phyloP scores from a whole-genome alignment of 805 yeast species.

The Monosporozyma aquatica region DNA sequence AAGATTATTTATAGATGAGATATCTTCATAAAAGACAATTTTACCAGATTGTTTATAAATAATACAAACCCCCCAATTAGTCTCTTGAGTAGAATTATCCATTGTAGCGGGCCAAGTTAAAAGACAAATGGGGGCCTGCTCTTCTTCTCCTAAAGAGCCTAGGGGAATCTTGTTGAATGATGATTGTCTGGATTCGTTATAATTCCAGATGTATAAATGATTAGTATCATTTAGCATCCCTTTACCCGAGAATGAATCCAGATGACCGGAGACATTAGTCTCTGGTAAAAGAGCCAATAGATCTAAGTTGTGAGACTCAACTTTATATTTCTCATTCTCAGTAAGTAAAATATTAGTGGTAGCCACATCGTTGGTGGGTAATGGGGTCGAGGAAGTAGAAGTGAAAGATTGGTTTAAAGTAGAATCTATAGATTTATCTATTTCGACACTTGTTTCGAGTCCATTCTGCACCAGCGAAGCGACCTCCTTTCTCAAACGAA shows the following conservation, averaged over 20 bases:
- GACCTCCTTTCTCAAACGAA: conserved; percentile 27
- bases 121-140: conserved; percentile 19
- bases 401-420: conserved; percentile 2
- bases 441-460: not conserved
- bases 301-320: conserved; percentile 17
- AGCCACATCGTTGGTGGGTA: not conserved
- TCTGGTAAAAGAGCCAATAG: conserved; percentile 10
- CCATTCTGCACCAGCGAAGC: not conserved
- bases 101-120: conserved; percentile 27
- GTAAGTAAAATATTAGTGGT: conserved; percentile 13
- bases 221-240: conserved; percentile 43
- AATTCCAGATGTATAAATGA: conserved; percentile 59
- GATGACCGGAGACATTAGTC: conserved; percentile 31
- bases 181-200: conserved; percentile 45
- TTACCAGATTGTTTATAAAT: conserved; percentile 51
- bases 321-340: conserved; percentile 26
- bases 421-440: not conserved
- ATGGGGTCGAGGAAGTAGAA: not conserved
- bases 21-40: conserved; percentile 63
- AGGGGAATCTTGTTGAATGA: conserved; percentile 18
- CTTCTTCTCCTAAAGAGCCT: conserved; percentile 6
- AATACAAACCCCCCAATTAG: conserved; percentile 59
- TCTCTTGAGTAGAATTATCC: not conserved
- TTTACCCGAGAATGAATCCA: conserved; percentile 29
- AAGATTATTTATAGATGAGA: conserved; percentile 35